Base-by-base conservation (phyloP, 2,329 filamentous ascomycete genomes). In the Exophiala bonariae region DNA sequence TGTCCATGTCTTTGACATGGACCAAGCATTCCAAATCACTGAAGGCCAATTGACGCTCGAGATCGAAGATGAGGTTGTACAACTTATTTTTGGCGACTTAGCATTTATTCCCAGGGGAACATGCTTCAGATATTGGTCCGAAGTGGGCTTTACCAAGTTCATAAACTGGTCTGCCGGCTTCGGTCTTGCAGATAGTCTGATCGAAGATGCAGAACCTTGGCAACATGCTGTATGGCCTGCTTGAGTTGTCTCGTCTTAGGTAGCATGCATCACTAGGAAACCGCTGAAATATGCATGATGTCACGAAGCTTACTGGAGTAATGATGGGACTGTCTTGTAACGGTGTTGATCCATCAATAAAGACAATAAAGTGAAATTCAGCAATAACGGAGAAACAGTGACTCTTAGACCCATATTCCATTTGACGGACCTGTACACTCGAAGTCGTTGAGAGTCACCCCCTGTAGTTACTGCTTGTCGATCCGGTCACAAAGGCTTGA, bases 11-110 rank as follows among this genome's bases (percentile, higher is more conserved):
- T 55, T 49, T 32, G 40, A 33, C 17, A 43, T 50, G 10, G 45
- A 55, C 20, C 52, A 55, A 38, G 52, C 52, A 6, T 44, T 55
- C 9, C 52, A 55, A 31, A 49, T 55, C 20, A 50, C 47, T 2
- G 52, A 55, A 26, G 52, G 52, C 16, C 52, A 52, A 28, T 31
- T 55, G n/a, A 35, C 48, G 14, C 28, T 55, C 9, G 40, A 52
- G 19, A 52, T 55, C 28, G 39, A 44, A n/a, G 35, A 33, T 9
- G 49, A 50, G 16, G 42, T 31, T 14, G 52, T 41, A 22, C 43
- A 49, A 9, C 20, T 55, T 35, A 55, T 52, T 20, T 52, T 52
- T 26, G 52, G 52, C 17, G 52, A 55, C 32, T 19, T 52, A 26
- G 49, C 40, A n/a, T 55, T 55, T 43, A 50, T 55, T 31, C 52